Conservation (phyloP, 139 green algal species). For the Chlamydomonas sphaeroides region DNA sequence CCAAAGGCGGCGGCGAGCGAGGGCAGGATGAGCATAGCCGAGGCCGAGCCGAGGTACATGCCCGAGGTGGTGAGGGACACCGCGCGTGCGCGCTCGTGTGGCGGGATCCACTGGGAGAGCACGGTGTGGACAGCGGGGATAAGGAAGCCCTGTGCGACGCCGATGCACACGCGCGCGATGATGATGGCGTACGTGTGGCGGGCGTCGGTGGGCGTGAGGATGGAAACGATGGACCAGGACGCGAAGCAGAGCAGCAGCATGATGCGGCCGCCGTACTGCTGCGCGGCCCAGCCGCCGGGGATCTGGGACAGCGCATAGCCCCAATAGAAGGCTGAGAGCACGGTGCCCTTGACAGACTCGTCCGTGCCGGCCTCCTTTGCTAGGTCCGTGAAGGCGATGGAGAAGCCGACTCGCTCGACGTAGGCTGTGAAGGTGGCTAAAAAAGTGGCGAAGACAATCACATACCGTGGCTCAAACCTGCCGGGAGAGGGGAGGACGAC, state of each 20-base stretch:
- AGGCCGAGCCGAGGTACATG: conserved; percentile 97
- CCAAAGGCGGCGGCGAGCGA: conserved; percentile 65
- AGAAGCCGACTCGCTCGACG: conserved; percentile 96
- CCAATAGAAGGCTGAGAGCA: conserved; percentile 97
- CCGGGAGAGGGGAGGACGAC: no score
- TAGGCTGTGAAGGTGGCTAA: conserved; percentile 90
- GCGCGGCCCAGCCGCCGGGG: conserved; percentile 92
- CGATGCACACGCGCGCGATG: conserved; percentile 75
- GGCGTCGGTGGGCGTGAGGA: conserved; percentile 81
- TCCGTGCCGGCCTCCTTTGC: conserved; percentile 70
- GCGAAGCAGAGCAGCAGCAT: conserved; percentile 87
- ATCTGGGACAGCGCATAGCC: conserved; percentile 96
- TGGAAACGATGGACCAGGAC: conserved; percentile 79
- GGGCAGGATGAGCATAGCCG: conserved; percentile 90
- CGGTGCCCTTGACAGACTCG: conserved; percentile 85
- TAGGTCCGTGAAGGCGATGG: conserved; percentile 92
- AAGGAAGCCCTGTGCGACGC: conserved; percentile 91
- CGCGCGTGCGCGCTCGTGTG: conserved; percentile 85
- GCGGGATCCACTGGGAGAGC: conserved; percentile 90
- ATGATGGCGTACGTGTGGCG: conserved; percentile 47
- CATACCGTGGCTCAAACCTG: conserved; percentile 39
- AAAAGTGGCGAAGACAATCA: conserved; percentile 83
- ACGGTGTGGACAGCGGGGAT: conserved; percentile 97
- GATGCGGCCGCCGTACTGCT: conserved; percentile 85
- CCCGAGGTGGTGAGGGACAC: conserved; percentile 95